Base-by-base conservation (phyloP, 2,329 filamentous ascomycete genomes). In the Leptoxyphium fumago region DNA sequence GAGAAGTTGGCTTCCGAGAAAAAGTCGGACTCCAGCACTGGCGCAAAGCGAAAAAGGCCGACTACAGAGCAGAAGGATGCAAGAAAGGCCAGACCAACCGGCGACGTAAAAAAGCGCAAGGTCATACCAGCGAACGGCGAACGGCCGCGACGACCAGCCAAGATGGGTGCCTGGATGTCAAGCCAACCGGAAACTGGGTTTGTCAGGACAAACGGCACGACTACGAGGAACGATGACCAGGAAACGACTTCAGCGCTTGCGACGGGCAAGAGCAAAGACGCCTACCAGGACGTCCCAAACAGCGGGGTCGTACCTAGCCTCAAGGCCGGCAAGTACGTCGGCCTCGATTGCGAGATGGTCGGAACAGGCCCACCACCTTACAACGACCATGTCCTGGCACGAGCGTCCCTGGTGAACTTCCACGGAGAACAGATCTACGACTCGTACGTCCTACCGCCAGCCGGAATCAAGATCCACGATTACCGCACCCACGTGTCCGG, bases 301-400 rank as follows among this genome's bases (percentile, higher is more conserved):
- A 61, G 61, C 49, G 66, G 68, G 44, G 55, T 66, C 2, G 53
- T 59, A 49, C 62, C 68, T 18, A 75, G 72, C 5, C 65, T 82
- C 30, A 76, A 86, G 43, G 68, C 88, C 15, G 91, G 89, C 42
- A 94, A 91, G 71, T 98, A 94, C 61, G 68, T 98, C 38, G 83
- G 84, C 15, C 77, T 98, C 40, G 91, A 98, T 67, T 98, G 91
- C 63, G 91, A 98, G 66, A 98, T 98, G 91, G 91, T 98, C 21
- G 91, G 89, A 40, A 77, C 93, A 10, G 84, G 82, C 0, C 63
- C 76, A 5, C 61, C 65, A 34, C 68, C 75, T 2, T 77, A 77
- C 42, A 71, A 80, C 50, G 75, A 79, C 57, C 87, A 85, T 30
- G 79, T 78, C 0, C 75, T 98, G 39, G 91, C 91, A 1, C 77